Evolutionary conservation across 2,329 filamentous ascomycete genomes (phyloP).

Genomic region (Colletotrichum sp.): DNA sequence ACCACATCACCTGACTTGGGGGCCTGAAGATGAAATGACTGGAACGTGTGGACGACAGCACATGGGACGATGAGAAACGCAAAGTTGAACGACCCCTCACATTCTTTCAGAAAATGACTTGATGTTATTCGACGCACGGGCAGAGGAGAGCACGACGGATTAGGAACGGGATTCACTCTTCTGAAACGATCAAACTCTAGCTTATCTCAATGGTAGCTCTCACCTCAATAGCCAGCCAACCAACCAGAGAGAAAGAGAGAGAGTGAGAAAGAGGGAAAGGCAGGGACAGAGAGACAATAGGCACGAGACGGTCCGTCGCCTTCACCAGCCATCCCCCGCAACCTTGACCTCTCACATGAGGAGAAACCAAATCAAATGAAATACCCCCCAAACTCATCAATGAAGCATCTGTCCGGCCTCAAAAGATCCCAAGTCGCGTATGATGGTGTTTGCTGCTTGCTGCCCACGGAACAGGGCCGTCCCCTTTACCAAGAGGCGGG

Average conservation of each 20-base stretch:
- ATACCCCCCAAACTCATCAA: neutral
- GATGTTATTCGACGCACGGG: neutral
- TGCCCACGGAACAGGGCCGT: constrained; percentile 1
- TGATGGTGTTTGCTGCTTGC: neutral
- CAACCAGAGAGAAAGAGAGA: neutral
- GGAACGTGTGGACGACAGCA: neutral
- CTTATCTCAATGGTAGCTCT: neutral
- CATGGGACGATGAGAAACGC: neutral
- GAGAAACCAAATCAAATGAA: neutral
- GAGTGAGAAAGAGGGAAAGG: neutral
- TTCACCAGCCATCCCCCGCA: neutral
- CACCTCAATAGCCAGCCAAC: neutral
- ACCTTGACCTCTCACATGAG: neutral
- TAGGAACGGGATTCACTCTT: neutral
- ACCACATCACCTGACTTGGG: neutral
- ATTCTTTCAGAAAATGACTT: constrained; percentile 3
- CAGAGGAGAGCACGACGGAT: neutral
- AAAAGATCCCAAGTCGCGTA: neutral
- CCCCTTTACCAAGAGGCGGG: constrained; percentile 7
- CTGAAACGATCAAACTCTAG: neutral
- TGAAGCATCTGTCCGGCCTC: neutral
- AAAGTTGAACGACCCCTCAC: neutral
- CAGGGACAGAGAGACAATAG: neutral
- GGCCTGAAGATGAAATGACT: neutral
- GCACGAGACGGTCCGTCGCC: neutral